Evolutionary conservation across 805 yeast genomes (phyloP).

Genomic region (Teunomyces tritomae): DNA sequence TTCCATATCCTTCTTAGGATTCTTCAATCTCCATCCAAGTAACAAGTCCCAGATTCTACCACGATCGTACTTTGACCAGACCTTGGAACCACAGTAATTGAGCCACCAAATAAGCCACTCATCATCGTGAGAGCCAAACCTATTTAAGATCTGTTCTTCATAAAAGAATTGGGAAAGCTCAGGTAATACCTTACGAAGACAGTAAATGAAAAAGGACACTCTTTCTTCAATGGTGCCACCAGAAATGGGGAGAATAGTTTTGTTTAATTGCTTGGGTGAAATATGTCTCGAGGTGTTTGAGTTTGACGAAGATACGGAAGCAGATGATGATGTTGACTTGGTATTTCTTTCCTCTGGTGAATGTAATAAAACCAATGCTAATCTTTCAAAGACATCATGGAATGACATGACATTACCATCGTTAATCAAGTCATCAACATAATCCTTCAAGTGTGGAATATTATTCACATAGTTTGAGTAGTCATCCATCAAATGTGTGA

Average conservation of each 20-base stretch:
- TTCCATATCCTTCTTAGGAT: constrained; percentile 23
- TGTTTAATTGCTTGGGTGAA: constrained; percentile 22
- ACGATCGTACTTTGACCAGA: constrained; percentile 75
- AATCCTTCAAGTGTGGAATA: constrained; percentile 23
- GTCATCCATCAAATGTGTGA: constrained; percentile 35
- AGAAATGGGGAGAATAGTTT: constrained; percentile 45
- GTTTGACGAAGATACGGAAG: neutral
- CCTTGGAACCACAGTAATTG: constrained; percentile 84
- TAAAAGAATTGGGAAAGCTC: constrained; percentile 72
- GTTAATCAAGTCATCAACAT: constrained; percentile 23
- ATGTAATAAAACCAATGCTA: constrained; percentile 72
- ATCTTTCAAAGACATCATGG: constrained; percentile 69
- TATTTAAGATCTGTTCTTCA: constrained; percentile 73
- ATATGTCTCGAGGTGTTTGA: neutral
- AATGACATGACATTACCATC: constrained; percentile 45
- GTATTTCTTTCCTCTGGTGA: constrained; percentile 50
- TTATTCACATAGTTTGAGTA: constrained; percentile 37
- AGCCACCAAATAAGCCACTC: constrained; percentile 97
- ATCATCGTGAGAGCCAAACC: constrained; percentile 58
- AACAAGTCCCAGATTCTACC: constrained; percentile 89
- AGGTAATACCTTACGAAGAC: constrained; percentile 63
- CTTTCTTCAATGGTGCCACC: constrained; percentile 69
- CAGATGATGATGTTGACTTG: neutral
- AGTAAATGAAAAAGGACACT: constrained; percentile 63
- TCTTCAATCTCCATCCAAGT: constrained; percentile 65